A percentile compares a stretch with the other conserved stretches of the same genome.
These are phyloP conservation scores for Coemansia interrupta DNA, from an alignment of 192 early-diverging fungal species.

Conservation along the genomic window DNA sequence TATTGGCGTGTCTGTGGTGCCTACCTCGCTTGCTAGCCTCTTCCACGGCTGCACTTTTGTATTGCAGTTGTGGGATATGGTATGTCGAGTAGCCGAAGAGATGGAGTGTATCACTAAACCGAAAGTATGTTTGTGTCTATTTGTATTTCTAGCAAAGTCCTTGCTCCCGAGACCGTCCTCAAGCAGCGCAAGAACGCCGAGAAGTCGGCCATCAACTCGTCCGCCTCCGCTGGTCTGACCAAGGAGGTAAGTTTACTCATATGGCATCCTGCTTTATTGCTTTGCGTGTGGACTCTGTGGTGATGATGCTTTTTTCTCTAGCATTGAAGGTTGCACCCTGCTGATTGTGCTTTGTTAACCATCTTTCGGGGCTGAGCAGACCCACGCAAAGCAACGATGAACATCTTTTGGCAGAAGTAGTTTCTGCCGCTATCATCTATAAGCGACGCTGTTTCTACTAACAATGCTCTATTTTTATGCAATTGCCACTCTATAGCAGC, in stretches of 20 bases:
- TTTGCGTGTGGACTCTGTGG: conserved; percentile 31
- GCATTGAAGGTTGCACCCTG: conserved; percentile 48
- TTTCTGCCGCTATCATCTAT: background rate
- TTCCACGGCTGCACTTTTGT: background rate
- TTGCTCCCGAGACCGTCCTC: conserved; percentile 83
- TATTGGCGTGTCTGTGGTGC: conserved; percentile 17
- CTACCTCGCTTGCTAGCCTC: conserved; percentile 44
- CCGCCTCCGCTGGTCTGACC: conserved; percentile 41
- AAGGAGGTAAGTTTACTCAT: conserved; percentile 35
- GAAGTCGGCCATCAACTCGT: conserved; percentile 65
- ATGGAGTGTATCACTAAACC: conserved; percentile 11
- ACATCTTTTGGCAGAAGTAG: background rate
- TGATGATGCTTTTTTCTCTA: conserved; percentile 41
- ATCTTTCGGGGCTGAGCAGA: conserved; percentile 81
- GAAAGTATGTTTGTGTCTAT: background rate
- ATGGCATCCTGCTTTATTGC: background rate
- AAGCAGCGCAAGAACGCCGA: conserved; percentile 79
- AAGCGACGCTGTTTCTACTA: background rate
- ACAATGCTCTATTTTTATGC: background rate
- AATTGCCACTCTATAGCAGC: conserved; percentile 38
- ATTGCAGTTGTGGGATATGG: conserved; percentile 5
- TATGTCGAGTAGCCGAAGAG: conserved; percentile 41
- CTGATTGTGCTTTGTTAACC: conserved; percentile 54
- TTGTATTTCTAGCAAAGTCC: conserved; percentile 57
- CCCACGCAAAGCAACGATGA: background rate